Base-by-base conservation (phyloP, 2,329 filamentous ascomycete species). In the Fusarium sp. region DNA sequence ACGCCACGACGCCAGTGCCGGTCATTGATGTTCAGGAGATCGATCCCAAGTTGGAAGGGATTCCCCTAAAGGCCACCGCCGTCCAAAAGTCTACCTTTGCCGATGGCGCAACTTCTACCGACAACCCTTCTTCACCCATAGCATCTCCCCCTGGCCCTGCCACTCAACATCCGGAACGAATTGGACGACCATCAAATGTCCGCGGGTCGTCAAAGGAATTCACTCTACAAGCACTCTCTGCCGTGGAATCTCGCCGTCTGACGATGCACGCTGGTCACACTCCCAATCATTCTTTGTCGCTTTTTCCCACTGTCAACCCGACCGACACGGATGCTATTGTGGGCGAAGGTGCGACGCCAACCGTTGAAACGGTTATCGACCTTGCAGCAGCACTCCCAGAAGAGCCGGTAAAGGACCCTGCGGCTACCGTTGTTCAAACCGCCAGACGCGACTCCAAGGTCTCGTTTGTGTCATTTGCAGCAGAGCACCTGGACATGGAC, bases 251-350 rank as follows among this genome's bases (percentile, higher is more conserved):
- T 49, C 83, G 82, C 57, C 84, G 90, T 51, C 85, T 91, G 44
- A 90, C 85, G 0, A 88, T 92, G 85, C 87, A 91, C 78, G 90
- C 90, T 22, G 90, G 90, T 1, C 90, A 91, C 79, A 91, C 90
- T 2, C 90, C 90, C 8, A 91, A 86, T 59, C 89, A 91, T 77
- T 90, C 88, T 1, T 81, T 90, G 12, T 89, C 89, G 6, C 79
- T 86, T 3, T 80, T 89, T 17, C 83, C 84, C 7, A 87, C 85
- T 11, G 81, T 84, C 53, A 81, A 82, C 10, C 83, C 84, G 14
- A 86, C 85, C 3, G 83, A 80, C 12, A 69, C 77, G 29, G 76
- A 73, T 62, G 78, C 79, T 14, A 69, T 78, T 11, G 64, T 73
- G 11, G 78, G 71, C 11, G 78, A 78, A 36, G 78, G 75, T 6